phyloP scores from a whole-genome alignment of 1,284 basidiomycete species.

The Cerrena zonata region DNA sequence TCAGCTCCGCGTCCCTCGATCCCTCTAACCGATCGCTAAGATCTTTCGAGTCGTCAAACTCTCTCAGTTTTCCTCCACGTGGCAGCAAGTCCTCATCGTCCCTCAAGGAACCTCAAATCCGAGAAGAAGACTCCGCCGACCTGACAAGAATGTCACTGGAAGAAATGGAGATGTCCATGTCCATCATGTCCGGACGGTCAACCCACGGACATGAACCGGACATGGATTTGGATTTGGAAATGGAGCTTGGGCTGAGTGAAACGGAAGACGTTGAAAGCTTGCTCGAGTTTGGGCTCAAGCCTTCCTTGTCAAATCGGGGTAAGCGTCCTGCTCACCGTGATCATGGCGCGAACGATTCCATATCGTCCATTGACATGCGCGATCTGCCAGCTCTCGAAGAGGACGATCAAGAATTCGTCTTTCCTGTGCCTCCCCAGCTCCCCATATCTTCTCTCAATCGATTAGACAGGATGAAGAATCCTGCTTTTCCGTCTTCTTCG shows the following conservation, averaged over 20 bases:
- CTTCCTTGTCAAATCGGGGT: slow-evolving; percentile 2
- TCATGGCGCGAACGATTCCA: slow-evolving; percentile 21
- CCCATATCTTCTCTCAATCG: not conserved
- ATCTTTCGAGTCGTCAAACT: slow-evolving; percentile 25
- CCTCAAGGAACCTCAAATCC: slow-evolving; percentile 21
- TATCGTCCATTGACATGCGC: slow-evolving; percentile 37
- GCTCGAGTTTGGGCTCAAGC: slow-evolving; percentile 16
- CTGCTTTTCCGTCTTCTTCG: too few relatives aligned
- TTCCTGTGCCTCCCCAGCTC: not conserved
- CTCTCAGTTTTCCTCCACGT: slow-evolving; percentile 18
- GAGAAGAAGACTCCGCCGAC: slow-evolving; percentile 26
- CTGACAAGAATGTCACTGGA: slow-evolving; percentile 26
- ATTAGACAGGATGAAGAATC: not conserved
- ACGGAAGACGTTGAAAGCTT: slow-evolving; percentile 22
- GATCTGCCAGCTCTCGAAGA: slow-evolving; percentile 35
- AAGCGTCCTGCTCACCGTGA: slow-evolving; percentile 6
- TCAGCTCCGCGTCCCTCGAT: slow-evolving; percentile 18
- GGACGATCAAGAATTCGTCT: slow-evolving; percentile 20
- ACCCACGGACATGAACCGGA: slow-evolving; percentile 16
- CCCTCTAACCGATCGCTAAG: slow-evolving; percentile 25
- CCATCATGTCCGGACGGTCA: too few relatives aligned
- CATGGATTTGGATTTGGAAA: too few relatives aligned
- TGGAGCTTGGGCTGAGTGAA: slow-evolving; percentile 22
- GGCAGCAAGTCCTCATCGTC: slow-evolving; percentile 16
- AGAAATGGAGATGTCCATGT: slow-evolving; percentile 22